Evolutionary conservation across 805 yeast genomes (phyloP), one percentile per base, ranked within the genome.

Genomic region (Metschnikowia similis): DNA sequence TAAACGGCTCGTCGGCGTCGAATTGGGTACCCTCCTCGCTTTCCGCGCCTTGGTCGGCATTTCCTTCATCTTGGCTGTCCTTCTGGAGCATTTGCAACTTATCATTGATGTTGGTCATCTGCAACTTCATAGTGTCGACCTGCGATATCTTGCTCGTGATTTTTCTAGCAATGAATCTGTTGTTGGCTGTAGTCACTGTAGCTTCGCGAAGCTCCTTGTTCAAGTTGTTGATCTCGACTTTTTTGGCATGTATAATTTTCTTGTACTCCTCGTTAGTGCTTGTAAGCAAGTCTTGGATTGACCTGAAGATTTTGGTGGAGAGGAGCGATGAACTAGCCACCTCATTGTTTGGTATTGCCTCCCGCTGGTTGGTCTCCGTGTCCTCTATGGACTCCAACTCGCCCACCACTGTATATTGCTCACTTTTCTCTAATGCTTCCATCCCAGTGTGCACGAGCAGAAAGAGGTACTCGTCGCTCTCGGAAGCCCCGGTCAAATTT

Each of bases 1-100:
- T 77, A 66, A 89, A 92, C n/a, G 97, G 96, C 61, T 88, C 92
- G 67, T 91, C 97, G 0, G 96, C 92, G 66, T 87, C 92, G 59
- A 82, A 85, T 77, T 75, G 72, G 17, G 69, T 67, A 51, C 84
- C 84, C 55, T 87, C 91, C 45, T 81, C 85, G 10, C 70, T 67
- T 26, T 85, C 81, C 0, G 88, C 87, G 35, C 48, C 56, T 21
- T 42, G 36, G 29, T 41, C 44, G 16, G 44, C 34, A 5, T 49
- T 56, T 5, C 51, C 60, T 5, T 51, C 60, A 26, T 57, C 60
- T 13, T 80, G 50, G 6, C 56, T 35, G 35, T 45, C 38, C 43
- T 58, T 59, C 45, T 62, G 60, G 26, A 63, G 56, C 48, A 60
- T 43, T 45, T 67, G 64, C 43, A 71, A 54, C 50, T 66, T 69